Evolutionary conservation across 2,329 filamentous ascomycete species (phyloP).

Genomic region (Monosporascus sp.): DNA sequence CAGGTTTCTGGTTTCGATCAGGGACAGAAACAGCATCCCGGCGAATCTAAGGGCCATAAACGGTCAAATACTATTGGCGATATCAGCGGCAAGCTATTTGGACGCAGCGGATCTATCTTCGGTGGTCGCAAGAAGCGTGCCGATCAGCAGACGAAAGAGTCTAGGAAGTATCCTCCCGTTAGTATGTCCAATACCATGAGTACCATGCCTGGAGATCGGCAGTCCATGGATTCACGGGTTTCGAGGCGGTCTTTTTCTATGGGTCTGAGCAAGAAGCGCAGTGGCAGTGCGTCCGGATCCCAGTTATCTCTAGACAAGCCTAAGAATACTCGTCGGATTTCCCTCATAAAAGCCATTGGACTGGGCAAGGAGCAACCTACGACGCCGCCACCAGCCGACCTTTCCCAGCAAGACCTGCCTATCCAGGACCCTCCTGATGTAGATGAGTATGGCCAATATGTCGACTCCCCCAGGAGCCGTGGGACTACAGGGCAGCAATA

Average conservation of each 20-base stretch:
- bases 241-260: conserved; percentile 68
- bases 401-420: conserved; percentile 49
- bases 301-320: conserved; percentile 53
- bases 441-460: conserved; percentile 33
- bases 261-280: conserved; percentile 65
- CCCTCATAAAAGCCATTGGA: conserved; percentile 63
- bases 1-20: conserved; percentile 55
- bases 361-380: conserved; percentile 50
- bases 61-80: conserved; percentile 73
- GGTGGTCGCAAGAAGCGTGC: conserved; percentile 44
- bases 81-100: conserved; percentile 79
- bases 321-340: conserved; percentile 57
- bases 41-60: conserved; percentile 54
- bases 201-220: conserved; percentile 56
- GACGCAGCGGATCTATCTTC: conserved; percentile 77
- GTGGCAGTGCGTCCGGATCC: conserved; percentile 58
- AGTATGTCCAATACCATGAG: conserved; percentile 80
- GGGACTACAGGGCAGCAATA: conserved; percentile 24
- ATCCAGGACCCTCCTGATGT: conserved; percentile 43
- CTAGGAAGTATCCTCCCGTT: conserved; percentile 77
- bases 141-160: conserved; percentile 48
- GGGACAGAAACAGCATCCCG: conserved; percentile 36
- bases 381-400: conserved; percentile 36
- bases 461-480: conserved; percentile 19
- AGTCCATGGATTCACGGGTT: conserved; percentile 64